phyloP scores from a whole-genome alignment of 768 basidiomycete species.

The Pleurotus platypus region DNA sequence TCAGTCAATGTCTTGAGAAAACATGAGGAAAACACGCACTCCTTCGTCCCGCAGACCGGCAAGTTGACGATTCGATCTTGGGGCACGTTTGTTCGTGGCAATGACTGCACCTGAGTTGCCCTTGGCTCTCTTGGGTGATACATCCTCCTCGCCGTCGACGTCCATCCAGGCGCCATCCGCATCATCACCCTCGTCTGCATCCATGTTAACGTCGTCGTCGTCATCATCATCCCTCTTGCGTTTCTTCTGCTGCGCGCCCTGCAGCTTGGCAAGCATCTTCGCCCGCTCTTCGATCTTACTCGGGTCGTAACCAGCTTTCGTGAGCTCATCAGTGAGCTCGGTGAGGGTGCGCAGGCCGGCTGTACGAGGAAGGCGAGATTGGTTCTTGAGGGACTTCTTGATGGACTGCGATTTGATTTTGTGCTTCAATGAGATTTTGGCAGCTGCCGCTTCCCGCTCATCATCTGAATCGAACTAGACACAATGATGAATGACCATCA shows the following conservation, averaged over 20 bases:
- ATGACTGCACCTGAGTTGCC: conserved; percentile 55
- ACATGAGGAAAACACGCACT: conserved; percentile 37
- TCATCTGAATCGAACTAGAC: conserved; percentile 66
- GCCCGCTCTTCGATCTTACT: conserved; percentile 88
- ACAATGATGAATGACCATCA: neutral
- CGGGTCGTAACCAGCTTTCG: conserved; percentile 88
- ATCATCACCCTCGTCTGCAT: conserved; percentile 41
- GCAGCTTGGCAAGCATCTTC: conserved; percentile 70
- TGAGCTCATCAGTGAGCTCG: conserved; percentile 78
- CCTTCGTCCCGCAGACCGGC: conserved; percentile 76
- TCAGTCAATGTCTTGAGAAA: conserved; percentile 1
- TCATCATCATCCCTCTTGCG: conserved; percentile 60
- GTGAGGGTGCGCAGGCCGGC: conserved; percentile 66
- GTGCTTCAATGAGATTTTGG: conserved; percentile 53
- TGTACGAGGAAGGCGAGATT: conserved; percentile 72
- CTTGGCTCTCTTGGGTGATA: conserved; percentile 61
- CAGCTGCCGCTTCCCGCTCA: conserved; percentile 71
- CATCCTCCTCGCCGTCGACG: conserved; percentile 47
- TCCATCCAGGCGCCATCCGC: conserved; percentile 50
- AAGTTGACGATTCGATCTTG: conserved; percentile 69
- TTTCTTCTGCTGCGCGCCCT: conserved; percentile 65
- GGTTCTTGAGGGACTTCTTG: conserved; percentile 89
- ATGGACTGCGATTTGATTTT: conserved; percentile 70
- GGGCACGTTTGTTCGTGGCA: conserved; percentile 47
- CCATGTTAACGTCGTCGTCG: conserved; percentile 59